Conservation (phyloP, 257 asterid species). For the Lycium ferocissimum region DNA sequence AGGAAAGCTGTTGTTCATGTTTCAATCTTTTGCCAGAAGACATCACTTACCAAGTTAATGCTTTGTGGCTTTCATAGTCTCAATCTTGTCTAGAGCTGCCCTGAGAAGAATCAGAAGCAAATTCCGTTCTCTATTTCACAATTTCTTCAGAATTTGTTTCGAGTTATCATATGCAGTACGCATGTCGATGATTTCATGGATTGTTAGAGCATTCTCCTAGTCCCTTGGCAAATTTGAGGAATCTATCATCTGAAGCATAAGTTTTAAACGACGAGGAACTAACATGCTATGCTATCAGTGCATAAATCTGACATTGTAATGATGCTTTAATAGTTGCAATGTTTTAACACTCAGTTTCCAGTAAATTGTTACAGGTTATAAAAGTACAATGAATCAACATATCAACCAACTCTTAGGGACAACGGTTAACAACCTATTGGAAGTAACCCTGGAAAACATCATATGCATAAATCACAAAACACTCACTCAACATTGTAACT, state of each 20-base stretch:
- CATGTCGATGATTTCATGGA: conserved; percentile 34
- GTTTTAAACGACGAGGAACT: conserved; percentile 48
- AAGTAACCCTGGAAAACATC: not conserved
- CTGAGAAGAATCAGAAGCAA: conserved; percentile 59
- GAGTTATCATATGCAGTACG: conserved; percentile 58
- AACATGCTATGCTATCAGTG: not conserved
- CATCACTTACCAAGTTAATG: too few species aligned
- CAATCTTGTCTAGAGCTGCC: conserved; percentile 69
- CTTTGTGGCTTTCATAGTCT: conserved; percentile 30
- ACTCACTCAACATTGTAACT: not conserved
- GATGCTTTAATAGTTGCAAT: not conserved
- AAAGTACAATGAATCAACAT: not conserved
- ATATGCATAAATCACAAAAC: not conserved
- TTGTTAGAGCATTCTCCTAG: conserved; percentile 36
- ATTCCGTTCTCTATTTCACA: conserved; percentile 72
- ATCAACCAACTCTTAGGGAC: not conserved
- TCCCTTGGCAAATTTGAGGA: conserved; percentile 42
- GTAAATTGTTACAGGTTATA: not conserved
- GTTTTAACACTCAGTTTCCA: not conserved
- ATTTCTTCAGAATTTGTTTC: conserved; percentile 65
- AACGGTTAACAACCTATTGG: not conserved
- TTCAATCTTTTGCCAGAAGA: not conserved
- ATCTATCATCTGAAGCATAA: conserved; percentile 62
- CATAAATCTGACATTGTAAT: not conserved
- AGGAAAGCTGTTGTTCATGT: not conserved